Evolutionary conservation across 2,329 filamentous ascomycete species (phyloP).

Genomic region (Zasmidium angulare): DNA sequence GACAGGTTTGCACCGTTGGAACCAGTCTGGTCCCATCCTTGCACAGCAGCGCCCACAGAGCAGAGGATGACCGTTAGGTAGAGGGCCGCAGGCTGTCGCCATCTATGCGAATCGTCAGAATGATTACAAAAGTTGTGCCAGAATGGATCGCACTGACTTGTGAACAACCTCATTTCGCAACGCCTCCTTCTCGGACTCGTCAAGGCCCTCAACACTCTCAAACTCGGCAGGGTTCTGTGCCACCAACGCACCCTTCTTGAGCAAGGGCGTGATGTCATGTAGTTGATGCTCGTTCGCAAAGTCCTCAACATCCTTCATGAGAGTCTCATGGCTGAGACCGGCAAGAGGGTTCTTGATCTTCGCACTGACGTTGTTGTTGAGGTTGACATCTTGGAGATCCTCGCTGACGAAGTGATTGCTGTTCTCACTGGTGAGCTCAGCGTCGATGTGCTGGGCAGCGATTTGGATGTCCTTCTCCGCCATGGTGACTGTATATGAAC

Average conservation of each 20-base stretch:
- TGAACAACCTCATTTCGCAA: conserved; percentile 49
- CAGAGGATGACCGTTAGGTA: conserved; percentile 55
- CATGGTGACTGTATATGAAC: background rate
- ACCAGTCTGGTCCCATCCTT: conserved; percentile 56
- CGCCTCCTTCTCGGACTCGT: conserved; percentile 42
- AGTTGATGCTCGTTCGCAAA: conserved; percentile 43
- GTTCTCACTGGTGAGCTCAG: background rate
- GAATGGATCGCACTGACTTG: too few relatives aligned
- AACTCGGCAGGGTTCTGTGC: conserved; percentile 51
- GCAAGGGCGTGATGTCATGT: conserved; percentile 34
- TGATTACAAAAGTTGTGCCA: too few relatives aligned
- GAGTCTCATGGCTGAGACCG: conserved; percentile 52
- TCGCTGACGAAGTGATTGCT: background rate
- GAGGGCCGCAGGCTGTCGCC: conserved; percentile 49
- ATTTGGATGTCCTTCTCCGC: background rate
- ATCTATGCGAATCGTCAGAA: too few relatives aligned
- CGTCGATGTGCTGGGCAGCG: background rate
- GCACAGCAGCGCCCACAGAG: conserved; percentile 54
- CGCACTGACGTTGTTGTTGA: background rate
- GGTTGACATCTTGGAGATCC: background rate
- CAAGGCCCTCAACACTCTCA: conserved; percentile 45
- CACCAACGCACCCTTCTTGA: conserved; percentile 51
- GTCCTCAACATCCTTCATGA: conserved; percentile 55
- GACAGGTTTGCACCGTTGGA: conserved; percentile 53
- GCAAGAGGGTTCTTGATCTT: conserved; percentile 59